Percentiles rank a stretch among this genome's conserved stretches.
Evolutionary conservation across 1,139 yeast species (phyloP).

Genomic region (Suhomyces bolitotheri): DNA sequence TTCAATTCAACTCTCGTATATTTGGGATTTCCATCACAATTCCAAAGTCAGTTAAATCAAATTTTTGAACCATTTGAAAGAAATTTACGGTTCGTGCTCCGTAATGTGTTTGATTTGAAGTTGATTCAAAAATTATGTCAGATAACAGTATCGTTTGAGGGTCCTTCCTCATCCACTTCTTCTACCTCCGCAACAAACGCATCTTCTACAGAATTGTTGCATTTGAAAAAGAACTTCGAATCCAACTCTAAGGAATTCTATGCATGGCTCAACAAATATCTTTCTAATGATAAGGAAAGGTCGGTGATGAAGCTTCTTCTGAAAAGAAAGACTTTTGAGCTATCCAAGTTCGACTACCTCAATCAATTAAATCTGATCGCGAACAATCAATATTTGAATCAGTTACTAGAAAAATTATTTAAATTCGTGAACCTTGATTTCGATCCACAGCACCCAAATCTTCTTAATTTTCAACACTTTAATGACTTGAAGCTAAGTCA

Average conservation of each 20-base stretch:
- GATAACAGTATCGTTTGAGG: slow-evolving; percentile 5
- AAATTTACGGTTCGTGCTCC: slow-evolving; percentile 32
- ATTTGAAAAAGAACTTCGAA: slow-evolving; percentile 58
- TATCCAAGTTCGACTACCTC: slow-evolving; percentile 71
- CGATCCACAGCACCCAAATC: slow-evolving; percentile 16
- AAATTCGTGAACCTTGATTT: slow-evolving; percentile 32
- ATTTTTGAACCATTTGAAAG: slow-evolving; percentile 38
- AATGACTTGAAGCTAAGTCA: slow-evolving; percentile 26
- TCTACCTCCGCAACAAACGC: slow-evolving; percentile 6
- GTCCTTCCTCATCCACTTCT: slow-evolving; percentile 3
- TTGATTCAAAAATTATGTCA: slow-evolving; percentile 27
- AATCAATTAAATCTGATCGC: slow-evolving; percentile 60
- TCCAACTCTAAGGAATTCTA: slow-evolving; percentile 74
- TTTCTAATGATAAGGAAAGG: slow-evolving; percentile 64
- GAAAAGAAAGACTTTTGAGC: slow-evolving; percentile 63
- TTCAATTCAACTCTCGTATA: slow-evolving; percentile 15
- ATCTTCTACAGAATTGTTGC: slow-evolving; percentile 15
- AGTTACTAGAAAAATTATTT: slow-evolving; percentile 41
- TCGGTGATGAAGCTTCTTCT: slow-evolving; percentile 61
- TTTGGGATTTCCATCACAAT: slow-evolving; percentile 16
- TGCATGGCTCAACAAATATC: slow-evolving; percentile 68
- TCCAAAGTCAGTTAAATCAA: slow-evolving; percentile 14
- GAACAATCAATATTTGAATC: slow-evolving; percentile 50
- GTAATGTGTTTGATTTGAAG: slow-evolving; percentile 34
- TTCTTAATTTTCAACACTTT: slow-evolving; percentile 24